These are phyloP conservation scores for Tanacetum coccineum DNA, from an alignment of 129 eudicot genomes.

Conservation along the genomic window DNA sequence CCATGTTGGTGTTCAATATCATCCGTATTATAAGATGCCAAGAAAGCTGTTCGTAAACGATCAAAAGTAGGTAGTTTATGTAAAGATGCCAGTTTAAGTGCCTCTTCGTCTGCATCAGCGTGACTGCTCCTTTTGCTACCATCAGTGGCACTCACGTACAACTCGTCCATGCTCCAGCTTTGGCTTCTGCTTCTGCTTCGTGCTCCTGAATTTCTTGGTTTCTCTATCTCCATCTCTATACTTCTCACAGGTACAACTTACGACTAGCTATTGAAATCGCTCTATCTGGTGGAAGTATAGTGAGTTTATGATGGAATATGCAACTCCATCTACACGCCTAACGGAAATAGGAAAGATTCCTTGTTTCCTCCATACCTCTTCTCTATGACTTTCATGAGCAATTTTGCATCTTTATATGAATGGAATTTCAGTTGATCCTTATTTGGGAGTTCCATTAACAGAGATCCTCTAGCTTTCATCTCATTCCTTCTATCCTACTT, in stretches of 20 bases:
- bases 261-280: no score
- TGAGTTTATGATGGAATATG: no score
- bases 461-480: no score
- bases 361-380: no score
- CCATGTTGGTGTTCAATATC: constrained; percentile 25
- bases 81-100: constrained; percentile 42
- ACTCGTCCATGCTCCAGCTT: constrained; percentile 25
- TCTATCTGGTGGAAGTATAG: no score
- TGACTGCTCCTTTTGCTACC: constrained; percentile 26
- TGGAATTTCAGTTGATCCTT: no score
- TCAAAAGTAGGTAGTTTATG: constrained; percentile 52
- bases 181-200: constrained; percentile 28
- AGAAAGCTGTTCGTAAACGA: constrained; percentile 55
- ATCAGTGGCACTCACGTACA: constrained; percentile 19
- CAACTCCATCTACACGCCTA: no score
- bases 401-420: no score
- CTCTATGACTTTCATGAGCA: no score
- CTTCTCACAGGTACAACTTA: neutral
- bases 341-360: no score
- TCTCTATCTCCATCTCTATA: constrained; percentile 15
- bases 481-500: no score
- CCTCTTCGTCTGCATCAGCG: constrained; percentile 37
- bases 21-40: constrained; percentile 28
- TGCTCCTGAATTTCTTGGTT: neutral
- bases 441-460: no score